Percentiles rank a stretch among this genome's conserved stretches.
Evolutionary conservation across 306 rosid species (phyloP).

Genomic region (Erythrophleum fordii): DNA sequence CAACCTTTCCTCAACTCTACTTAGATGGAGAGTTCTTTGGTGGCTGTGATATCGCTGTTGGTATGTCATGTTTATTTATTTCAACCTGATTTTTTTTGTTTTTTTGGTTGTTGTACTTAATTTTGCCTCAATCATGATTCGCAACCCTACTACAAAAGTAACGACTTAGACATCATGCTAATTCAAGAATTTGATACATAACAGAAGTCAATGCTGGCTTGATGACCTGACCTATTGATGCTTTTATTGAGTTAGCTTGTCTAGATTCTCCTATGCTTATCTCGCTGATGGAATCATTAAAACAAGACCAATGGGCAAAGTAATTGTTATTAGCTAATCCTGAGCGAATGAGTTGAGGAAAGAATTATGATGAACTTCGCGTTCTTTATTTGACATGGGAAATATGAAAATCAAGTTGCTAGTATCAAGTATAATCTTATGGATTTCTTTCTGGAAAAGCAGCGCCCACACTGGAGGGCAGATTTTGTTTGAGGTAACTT

Average conservation of each 20-base stretch:
- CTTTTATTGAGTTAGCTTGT: neutral
- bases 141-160: neutral
- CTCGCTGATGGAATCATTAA: conserved; percentile 14
- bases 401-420: conserved; percentile 15
- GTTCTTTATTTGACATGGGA: conserved; percentile 17
- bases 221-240: neutral
- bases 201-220: neutral
- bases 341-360: neutral
- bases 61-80: conserved; percentile 50
- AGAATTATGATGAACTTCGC: conserved; percentile 9
- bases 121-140: conserved; percentile 16
- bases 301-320: conserved; percentile 3
- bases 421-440: conserved; percentile 21
- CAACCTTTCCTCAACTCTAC: conserved; percentile 97
- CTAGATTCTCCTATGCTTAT: conserved; percentile 21
- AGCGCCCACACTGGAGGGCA: neutral
- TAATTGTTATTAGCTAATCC: conserved; percentile 17
- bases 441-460: neutral
- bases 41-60: conserved; percentile 97
- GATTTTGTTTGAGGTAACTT: neutral
- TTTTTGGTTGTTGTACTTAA: neutral
- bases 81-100: neutral
- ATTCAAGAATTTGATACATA: neutral
- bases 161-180: neutral
- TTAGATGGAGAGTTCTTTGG: conserved; percentile 98